phyloP scores from a whole-genome alignment of 208 protist genomes.

The Trypanosoma brucei region DNA sequence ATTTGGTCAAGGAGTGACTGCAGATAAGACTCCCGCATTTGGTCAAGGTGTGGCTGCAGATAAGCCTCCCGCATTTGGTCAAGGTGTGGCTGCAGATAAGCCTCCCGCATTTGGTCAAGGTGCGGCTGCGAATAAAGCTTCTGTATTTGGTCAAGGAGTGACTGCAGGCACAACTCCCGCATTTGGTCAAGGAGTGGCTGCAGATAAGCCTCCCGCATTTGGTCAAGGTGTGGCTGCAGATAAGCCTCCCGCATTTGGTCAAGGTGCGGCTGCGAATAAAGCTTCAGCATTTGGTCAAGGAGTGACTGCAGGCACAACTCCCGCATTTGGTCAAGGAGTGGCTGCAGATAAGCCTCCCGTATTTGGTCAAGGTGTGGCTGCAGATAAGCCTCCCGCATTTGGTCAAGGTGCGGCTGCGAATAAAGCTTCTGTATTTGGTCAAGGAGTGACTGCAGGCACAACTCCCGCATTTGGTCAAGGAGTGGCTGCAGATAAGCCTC shows the following conservation, averaged over 20 bases:
- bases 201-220: neutral
- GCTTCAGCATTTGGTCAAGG: neutral
- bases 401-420: neutral
- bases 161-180: neutral
- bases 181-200: neutral
- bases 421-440: neutral
- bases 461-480: neutral
- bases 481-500: neutral
- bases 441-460: neutral
- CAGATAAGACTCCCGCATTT: neutral
- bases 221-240: neutral
- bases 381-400: neutral
- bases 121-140: neutral
- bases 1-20: neutral
- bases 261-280: neutral
- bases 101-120: slow-evolving; percentile 4
- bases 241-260: neutral
- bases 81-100: slow-evolving; percentile 7
- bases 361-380: neutral
- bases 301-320: neutral
- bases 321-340: neutral
- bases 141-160: neutral
- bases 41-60: neutral
- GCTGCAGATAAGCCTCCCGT: neutral
- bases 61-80: slow-evolving; percentile 16